These are phyloP conservation scores for Solanum rostratum DNA, from an alignment of 257 asterid species.

Conservation along the genomic window DNA sequence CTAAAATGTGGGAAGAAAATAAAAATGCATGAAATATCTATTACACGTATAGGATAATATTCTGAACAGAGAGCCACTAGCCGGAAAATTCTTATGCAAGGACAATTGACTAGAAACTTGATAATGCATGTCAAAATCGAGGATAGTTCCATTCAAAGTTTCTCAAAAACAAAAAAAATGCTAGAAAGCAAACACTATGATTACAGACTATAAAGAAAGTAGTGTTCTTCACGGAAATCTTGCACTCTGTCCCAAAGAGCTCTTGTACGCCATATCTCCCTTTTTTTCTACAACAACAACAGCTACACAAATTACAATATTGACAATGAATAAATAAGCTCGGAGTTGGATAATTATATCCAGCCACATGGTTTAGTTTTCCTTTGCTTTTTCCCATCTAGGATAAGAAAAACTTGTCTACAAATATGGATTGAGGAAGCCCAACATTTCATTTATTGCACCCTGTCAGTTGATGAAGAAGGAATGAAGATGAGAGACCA, in stretches of 20 bases:
- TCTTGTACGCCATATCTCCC: constrained; percentile 76
- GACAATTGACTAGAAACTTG: background rate
- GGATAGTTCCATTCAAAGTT: background rate
- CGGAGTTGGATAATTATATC: background rate
- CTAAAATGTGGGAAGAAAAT: too few species aligned
- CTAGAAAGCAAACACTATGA: background rate
- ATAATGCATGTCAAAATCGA: background rate
- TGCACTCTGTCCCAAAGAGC: constrained; percentile 48
- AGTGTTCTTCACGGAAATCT: constrained; percentile 7
- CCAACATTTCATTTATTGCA: background rate
- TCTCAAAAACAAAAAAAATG: background rate
- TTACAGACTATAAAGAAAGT: background rate
- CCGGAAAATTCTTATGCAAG: too few species aligned
- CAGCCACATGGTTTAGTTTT: background rate
- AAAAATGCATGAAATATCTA: too few species aligned
- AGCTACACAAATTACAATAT: constrained; percentile 62
- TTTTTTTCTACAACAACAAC: constrained; percentile 52
- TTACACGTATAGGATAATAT: background rate
- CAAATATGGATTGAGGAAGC: background rate
- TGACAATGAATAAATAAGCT: background rate
- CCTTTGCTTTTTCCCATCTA: background rate
- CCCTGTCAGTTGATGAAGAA: background rate
- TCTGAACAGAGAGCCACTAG: too few species aligned
- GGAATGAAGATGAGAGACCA: background rate
- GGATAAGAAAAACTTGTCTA: background rate